A percentile compares a stretch with the other conserved stretches of the same genome.
Evolutionary conservation across 2,329 filamentous ascomycete species (phyloP).

Genomic region (Fusarium piperis): DNA sequence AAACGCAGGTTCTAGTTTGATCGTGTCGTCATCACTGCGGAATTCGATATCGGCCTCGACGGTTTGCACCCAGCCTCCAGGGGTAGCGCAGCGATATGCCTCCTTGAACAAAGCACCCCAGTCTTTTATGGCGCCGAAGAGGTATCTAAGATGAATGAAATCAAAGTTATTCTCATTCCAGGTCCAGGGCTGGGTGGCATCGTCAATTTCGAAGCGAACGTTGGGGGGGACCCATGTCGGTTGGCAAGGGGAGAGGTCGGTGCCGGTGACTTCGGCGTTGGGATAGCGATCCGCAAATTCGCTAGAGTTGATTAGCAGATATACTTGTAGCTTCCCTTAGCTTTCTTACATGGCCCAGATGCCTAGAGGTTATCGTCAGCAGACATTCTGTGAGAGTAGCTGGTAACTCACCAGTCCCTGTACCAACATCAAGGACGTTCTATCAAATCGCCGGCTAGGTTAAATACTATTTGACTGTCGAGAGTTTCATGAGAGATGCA

Average conservation of each 20-base stretch:
- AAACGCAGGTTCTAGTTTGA: background rate
- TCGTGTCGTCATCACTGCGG: background rate
- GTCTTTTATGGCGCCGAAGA: background rate
- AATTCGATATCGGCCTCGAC: background rate
- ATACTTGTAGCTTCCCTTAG: background rate
- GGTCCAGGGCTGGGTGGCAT: background rate
- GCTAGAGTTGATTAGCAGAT: background rate
- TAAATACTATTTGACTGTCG: background rate
- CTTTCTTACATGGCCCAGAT: background rate
- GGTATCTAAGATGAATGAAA: constrained; percentile 2
- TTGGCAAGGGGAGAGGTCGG: background rate
- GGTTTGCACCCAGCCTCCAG: background rate
- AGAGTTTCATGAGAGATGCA: background rate
- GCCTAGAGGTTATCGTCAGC: background rate
- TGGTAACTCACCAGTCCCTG: background rate
- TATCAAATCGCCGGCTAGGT: background rate
- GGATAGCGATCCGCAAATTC: background rate
- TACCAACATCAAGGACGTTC: background rate
- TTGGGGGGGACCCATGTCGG: constrained; percentile 1
- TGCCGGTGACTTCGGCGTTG: background rate
- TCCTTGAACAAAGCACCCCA: background rate
- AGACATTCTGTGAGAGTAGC: background rate
- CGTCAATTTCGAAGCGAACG: constrained; percentile 1
- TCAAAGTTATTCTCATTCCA: background rate
- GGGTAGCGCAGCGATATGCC: background rate